Conservation (phyloP, 2,329 filamentous ascomycete genomes). For the Sporothrix variecibatus region DNA sequence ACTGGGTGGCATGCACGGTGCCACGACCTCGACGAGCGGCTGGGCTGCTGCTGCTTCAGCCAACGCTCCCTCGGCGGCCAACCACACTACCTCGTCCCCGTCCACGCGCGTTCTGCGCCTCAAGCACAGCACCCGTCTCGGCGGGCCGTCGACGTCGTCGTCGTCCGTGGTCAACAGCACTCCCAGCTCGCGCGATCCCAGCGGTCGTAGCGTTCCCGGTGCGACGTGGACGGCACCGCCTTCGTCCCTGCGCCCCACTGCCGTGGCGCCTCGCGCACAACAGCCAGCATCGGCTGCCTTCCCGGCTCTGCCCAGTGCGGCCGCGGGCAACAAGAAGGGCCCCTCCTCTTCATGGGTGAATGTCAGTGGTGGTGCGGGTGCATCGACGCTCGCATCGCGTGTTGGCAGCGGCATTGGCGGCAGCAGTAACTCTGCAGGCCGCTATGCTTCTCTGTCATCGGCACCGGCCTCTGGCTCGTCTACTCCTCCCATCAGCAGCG, state of each 20-base stretch:
- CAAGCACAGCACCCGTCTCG: conserved; percentile 58
- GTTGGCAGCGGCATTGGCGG: conserved; percentile 24
- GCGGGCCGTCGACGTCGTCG: conserved; percentile 37
- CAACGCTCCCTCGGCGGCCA: conserved; percentile 43
- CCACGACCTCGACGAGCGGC: conserved; percentile 56
- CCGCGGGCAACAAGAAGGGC: not conserved
- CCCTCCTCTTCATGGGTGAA: conserved; percentile 33
- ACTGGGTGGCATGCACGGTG: conserved; percentile 66
- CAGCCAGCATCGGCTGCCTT: conserved; percentile 42
- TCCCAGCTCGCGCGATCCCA: conserved; percentile 18
- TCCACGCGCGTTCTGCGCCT: conserved; percentile 57
- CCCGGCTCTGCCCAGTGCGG: conserved; percentile 45
- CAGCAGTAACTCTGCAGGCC: not conserved
- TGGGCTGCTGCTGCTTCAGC: conserved; percentile 62
- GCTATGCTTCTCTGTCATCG: not conserved
- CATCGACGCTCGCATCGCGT: conserved; percentile 28
- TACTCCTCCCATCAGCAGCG: conserved; percentile 23
- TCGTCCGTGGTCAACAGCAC: conserved; percentile 22
- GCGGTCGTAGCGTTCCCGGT: conserved; percentile 28
- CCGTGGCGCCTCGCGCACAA: conserved; percentile 29
- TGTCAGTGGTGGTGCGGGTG: conserved; percentile 26
- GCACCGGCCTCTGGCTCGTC: not conserved
- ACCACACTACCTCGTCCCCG: conserved; percentile 37
- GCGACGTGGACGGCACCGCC: conserved; percentile 33
- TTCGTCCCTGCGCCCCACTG: conserved; percentile 31